Base-by-base conservation (phyloP, 2,329 filamentous ascomycete genomes). In the Grosmannia clavigera region DNA sequence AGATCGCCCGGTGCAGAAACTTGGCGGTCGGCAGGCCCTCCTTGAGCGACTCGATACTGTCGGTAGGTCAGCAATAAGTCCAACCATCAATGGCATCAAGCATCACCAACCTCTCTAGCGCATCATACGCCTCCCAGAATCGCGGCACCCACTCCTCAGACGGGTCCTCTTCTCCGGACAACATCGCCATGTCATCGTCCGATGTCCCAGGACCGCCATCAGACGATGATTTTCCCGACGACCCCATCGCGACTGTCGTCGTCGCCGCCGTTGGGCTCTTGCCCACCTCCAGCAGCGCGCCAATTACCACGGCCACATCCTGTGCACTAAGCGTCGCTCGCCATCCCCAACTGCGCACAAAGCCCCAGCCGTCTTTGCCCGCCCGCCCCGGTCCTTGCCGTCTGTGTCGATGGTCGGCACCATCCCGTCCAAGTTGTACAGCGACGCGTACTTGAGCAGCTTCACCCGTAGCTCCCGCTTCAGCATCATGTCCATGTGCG, bases 301-400 rank as follows among this genome's bases (percentile, higher is more conserved):
- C 91, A 25, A 97, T 82, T 35, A 97, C 85, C 19, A 96, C 89
- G n/a, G 90, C 90, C 0, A 96, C 90, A 70, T 99, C 94, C 56
- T 92, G 88, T 6, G 94, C 94, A 63, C 89, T 95, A 31, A 97
- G 78, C 57, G 92, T 96, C 0, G 92, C 92, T 70, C 92, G 88
- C 92, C 92, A 99, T 12, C 94, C 94, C 94, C 94, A 99, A 70
- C 90, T 95, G 61, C 92, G 83, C 22, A 97, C 92, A 69, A 97
- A 99, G 0, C 94, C 92, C 92, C 92, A 97, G 12, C 91, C 92
- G 70, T 96, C 91, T 69, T 92, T 92, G 55, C 84, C n/a, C n/a
- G n/a, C n/a, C n/a, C 85, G 22, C 80, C 85, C 58, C 84, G 82
- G 64, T 87, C 84, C 66, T 81, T 81, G 5, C 83, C 85, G 64